phyloP scores from a whole-genome alignment of 225 moss, liverwort and hornwort genomes.

The Ulota crispa region DNA sequence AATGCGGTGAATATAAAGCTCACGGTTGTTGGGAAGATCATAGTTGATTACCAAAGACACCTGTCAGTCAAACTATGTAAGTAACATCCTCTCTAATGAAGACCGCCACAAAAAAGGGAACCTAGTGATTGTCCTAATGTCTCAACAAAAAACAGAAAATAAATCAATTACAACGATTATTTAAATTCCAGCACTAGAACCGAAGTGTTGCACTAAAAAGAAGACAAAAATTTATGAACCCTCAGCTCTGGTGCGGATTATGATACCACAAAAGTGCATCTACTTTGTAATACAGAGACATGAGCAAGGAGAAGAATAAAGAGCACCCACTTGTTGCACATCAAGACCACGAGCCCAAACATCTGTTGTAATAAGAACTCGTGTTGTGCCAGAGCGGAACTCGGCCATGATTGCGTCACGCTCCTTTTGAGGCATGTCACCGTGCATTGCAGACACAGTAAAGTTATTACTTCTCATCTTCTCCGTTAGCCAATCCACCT shows the following conservation, averaged over 20 bases:
- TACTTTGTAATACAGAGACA: background rate
- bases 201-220: background rate
- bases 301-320: background rate
- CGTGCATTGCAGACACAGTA: conserved; percentile 97
- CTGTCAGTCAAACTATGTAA: conserved; percentile 18
- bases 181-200: background rate
- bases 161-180: background rate
- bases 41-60: conserved; percentile 75
- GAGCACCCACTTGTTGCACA: conserved; percentile 60
- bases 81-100: background rate
- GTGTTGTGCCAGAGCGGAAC: conserved; percentile 86
- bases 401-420: conserved; percentile 95
- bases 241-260: background rate
- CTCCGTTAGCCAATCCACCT: conserved; percentile 96
- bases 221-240: background rate
- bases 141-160: background rate
- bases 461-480: conserved; percentile 97
- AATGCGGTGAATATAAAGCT: conserved; percentile 94
- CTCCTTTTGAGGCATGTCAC: conserved; percentile 96
- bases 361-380: conserved; percentile 94
- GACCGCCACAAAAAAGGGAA: background rate
- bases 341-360: conserved; percentile 97
- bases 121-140: background rate
- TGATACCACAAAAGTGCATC: background rate
- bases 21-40: conserved; percentile 94